Conservation (phyloP, 176 grass and related monocot genomes). For the Carex parvula region DNA sequence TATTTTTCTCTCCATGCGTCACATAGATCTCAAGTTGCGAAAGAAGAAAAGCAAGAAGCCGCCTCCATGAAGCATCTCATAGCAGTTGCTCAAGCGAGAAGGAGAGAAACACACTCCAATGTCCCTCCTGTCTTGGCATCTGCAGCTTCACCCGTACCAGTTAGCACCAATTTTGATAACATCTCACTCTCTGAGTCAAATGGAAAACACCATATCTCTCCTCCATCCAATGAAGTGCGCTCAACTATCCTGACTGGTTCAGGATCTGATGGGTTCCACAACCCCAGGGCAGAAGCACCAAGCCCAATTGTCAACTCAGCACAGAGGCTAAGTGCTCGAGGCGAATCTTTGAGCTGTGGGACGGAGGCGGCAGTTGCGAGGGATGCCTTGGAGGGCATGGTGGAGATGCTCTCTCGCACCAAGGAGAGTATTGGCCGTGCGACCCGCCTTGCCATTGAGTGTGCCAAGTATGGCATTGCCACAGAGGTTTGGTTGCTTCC, state of each 20-base stretch:
- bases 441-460: conserved; percentile 91
- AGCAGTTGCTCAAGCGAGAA: conserved; percentile 22
- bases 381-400: conserved; percentile 70
- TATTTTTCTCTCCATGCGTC: neutral
- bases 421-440: conserved; percentile 94
- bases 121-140: neutral
- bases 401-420: conserved; percentile 70
- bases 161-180: neutral
- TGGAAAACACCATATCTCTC: conserved; percentile 1
- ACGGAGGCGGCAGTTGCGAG: conserved; percentile 54
- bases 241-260: neutral
- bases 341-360: conserved; percentile 22
- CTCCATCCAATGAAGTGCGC: neutral
- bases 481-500: conserved; percentile 69
- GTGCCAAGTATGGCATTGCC: conserved; percentile 85
- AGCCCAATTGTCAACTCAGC: conserved; percentile 16
- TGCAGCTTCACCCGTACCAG: neutral
- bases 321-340: neutral
- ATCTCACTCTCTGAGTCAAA: neutral
- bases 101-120: conserved; percentile 13
- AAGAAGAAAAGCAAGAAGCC: neutral
- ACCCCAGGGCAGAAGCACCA: neutral
- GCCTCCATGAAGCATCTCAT: conserved; percentile 29
- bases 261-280: neutral
- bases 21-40: neutral